Percentiles rank a stretch among this genome's conserved stretches.
These are phyloP conservation scores for Petrea volubilis DNA, from an alignment of 257 asterid genomes.

Conservation along the genomic window DNA sequence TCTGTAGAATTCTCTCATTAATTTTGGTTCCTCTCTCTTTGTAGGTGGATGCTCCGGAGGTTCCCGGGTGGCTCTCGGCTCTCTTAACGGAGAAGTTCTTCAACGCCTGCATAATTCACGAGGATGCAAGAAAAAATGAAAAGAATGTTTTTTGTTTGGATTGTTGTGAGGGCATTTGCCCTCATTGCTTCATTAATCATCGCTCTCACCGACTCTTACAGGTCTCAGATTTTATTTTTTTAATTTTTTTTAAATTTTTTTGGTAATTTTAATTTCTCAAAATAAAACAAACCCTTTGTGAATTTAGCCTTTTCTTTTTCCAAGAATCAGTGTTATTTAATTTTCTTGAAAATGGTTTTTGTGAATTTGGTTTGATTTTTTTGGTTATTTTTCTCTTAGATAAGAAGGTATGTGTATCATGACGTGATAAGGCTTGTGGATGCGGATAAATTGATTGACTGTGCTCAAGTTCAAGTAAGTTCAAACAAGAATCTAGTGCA, in stretches of 20 bases:
- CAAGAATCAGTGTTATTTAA: not conserved
- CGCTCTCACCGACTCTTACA: constrained; percentile 71
- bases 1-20: not conserved
- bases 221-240: constrained; percentile 42
- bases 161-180: constrained; percentile 72
- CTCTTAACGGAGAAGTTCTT: constrained; percentile 69
- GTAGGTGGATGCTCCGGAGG: constrained; percentile 45
- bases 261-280: not conserved
- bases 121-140: constrained; percentile 63
- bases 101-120: constrained; percentile 69
- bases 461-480: constrained; percentile 72
- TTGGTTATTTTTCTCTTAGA: constrained; percentile 18
- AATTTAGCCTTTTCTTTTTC: no score
- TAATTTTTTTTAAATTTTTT: no score
- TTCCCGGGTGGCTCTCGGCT: constrained; percentile 64
- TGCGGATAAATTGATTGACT: constrained; percentile 56
- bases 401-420: constrained; percentile 63
- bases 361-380: not conserved
- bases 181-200: constrained; percentile 53
- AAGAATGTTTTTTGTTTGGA: constrained; percentile 74
- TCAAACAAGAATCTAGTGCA: not conserved
- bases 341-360: not conserved
- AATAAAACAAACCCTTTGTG: not conserved
- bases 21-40: not conserved
- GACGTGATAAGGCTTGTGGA: constrained; percentile 65